phyloP scores from a whole-genome alignment of 345 rosid genomes.

The Citrus sinensis region DNA sequence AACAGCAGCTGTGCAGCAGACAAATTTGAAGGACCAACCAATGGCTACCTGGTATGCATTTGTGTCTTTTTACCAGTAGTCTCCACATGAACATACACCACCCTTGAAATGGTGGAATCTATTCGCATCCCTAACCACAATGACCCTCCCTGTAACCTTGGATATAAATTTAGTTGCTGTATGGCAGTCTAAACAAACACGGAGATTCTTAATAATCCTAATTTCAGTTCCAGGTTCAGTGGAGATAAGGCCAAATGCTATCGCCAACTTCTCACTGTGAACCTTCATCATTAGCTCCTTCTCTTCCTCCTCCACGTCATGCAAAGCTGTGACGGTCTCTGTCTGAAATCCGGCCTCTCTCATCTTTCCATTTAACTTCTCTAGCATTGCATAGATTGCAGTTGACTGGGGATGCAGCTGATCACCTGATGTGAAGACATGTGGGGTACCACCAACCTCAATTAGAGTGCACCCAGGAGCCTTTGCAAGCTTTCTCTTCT shows the following conservation, averaged over 20 bases:
- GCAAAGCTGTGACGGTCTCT: constrained; percentile 57
- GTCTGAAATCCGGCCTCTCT: constrained; percentile 72
- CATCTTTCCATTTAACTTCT: constrained; percentile 58
- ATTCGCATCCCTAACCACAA: constrained; percentile 77
- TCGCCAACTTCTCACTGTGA: constrained; percentile 83
- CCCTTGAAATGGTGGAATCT: constrained; percentile 80
- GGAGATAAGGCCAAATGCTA: constrained; percentile 72
- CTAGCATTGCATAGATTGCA: constrained; percentile 60
- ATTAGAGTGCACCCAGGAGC: constrained; percentile 77
- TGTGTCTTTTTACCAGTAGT: constrained; percentile 52
- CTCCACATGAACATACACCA: constrained; percentile 79
- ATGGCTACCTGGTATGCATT: neutral
- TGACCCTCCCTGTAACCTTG: constrained; percentile 60
- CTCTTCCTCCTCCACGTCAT: constrained; percentile 90
- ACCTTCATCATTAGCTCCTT: constrained; percentile 63
- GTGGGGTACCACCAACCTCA: constrained; percentile 59
- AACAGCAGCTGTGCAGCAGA: neutral
- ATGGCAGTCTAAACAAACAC: constrained; percentile 81
- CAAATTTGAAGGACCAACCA: neutral
- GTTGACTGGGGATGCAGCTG: constrained; percentile 58
- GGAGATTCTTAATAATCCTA: constrained; percentile 70
- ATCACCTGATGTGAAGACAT: constrained; percentile 77
- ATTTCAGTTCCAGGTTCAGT: constrained; percentile 67
- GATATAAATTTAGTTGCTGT: constrained; percentile 70
- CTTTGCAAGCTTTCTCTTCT: constrained; percentile 54